These are phyloP conservation scores for Citrullus colocynthis DNA, from an alignment of 306 rosid genomes.

Conservation along the genomic window DNA sequence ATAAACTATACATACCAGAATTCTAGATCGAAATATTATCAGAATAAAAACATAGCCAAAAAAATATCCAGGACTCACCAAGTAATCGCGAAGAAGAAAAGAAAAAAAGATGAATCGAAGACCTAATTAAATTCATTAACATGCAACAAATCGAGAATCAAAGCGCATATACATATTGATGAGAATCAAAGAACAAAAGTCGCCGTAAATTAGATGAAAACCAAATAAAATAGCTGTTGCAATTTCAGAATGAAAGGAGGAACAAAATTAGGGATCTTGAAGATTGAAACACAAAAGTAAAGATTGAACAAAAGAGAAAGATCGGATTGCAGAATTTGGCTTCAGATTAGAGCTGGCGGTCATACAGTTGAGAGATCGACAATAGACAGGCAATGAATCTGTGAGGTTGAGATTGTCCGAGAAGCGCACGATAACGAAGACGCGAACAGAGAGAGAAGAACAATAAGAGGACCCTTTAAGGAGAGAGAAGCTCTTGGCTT, in stretches of 20 bases:
- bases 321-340: conserved; percentile 13
- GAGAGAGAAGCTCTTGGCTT: conserved; percentile 28
- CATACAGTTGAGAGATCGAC: conserved; percentile 67
- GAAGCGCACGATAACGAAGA: conserved; percentile 39
- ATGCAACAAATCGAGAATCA: conserved; percentile 16
- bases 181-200: background rate
- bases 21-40: background rate
- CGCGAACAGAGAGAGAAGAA: conserved; percentile 34
- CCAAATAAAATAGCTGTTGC: background rate
- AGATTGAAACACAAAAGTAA: background rate
- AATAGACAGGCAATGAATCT: conserved; percentile 32
- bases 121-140: conserved; percentile 20
- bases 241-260: background rate
- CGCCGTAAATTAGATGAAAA: background rate
- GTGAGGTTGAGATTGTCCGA: conserved; percentile 52
- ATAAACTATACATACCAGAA: background rate
- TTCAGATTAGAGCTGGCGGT: conserved; percentile 21
- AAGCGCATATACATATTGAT: conserved; percentile 12
- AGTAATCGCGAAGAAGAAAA: background rate
- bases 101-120: conserved; percentile 5
- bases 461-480: conserved; percentile 23
- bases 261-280: conserved; percentile 49
- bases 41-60: background rate
- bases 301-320: background rate
- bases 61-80: background rate